Evolutionary conservation across 2,329 filamentous ascomycete genomes (phyloP), one percentile per base, ranked within the genome.

Genomic region (Sarocladiaceae sp.): DNA sequence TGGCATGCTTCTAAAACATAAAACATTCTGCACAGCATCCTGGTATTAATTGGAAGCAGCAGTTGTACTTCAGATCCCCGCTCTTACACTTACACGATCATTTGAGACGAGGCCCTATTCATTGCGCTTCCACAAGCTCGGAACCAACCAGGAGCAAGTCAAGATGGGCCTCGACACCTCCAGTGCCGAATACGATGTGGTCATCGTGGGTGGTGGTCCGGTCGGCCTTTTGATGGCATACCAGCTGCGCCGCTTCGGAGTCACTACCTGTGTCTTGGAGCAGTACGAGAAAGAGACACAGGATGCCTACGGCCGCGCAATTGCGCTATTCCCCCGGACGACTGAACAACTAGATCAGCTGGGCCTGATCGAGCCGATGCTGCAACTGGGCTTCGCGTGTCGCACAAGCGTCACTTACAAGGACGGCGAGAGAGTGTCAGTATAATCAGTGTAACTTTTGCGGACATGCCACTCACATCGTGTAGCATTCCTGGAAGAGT

Each of bases 341-440:
- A 62, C 61, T 33, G 73, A 78, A 55, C 68, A 75, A 56, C 65
- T 78, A 1, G 70, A 74, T 44, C 71, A 75, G 47, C 61, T 77
- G 2, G 67, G 63, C 19, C 62, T 77, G 6, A 65, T 66, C 2
- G 70, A 76, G 20, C 58, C 66, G 6, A 63, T 78, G 29, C 62
- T 71, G 3, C 73, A 76, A 55, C 60, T 70, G 43, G 73, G 72
- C 48, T 76, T 77, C 51, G 70, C 71, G 1, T 73, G 71, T 45
- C 65, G 72, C 21, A 62, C 64, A 19, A 74, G 69, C 0, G 70
- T 68, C 0, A 68, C 67, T 4, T 76, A 75, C 56, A 63, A 74
- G 41, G 53, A 65, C 39, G 72, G 73, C 13, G 59, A 72, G 31
- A 65, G 69, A 48, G 33, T 35, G 33, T 35, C 19, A 20, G 33